These are phyloP conservation scores for Trametes maxima DNA, from an alignment of 768 basidiomycete genomes.

Conservation along the genomic window DNA sequence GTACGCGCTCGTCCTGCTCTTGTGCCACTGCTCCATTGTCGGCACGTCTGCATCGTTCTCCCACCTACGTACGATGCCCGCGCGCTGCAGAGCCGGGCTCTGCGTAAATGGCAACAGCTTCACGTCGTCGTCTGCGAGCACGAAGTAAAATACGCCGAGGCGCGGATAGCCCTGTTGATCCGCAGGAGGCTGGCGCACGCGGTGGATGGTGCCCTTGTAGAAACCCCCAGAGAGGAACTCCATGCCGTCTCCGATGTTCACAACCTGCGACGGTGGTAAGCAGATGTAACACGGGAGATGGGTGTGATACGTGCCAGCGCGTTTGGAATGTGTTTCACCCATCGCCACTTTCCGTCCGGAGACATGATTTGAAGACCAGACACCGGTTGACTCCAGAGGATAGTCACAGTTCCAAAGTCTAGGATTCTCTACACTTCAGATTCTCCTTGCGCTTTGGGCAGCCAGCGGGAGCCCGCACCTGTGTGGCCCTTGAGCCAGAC, in stretches of 20 bases:
- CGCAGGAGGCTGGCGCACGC: constrained; percentile 40
- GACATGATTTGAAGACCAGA: constrained; percentile 40
- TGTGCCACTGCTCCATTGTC: constrained; percentile 36
- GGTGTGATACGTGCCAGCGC: constrained; percentile 32
- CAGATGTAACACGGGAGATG: background rate
- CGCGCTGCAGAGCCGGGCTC: constrained; percentile 37
- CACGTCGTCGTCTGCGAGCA: constrained; percentile 35
- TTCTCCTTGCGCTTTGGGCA: background rate
- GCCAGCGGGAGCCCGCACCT: constrained; percentile 23
- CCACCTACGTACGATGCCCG: constrained; percentile 33
- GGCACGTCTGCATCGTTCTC: constrained; percentile 31
- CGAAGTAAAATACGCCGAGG: constrained; percentile 41
- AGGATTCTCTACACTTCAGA: background rate
- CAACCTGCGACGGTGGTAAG: constrained; percentile 34
- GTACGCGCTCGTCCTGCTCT: constrained; percentile 42
- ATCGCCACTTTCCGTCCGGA: constrained; percentile 40
- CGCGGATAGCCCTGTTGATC: constrained; percentile 38
- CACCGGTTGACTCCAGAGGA: constrained; percentile 43
- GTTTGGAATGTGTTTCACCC: constrained; percentile 39
- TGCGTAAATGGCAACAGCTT: constrained; percentile 32
- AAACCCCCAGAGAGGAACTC: constrained; percentile 40
- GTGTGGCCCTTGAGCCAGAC: constrained; percentile 44
- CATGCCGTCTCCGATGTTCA: constrained; percentile 40
- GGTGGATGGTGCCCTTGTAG: constrained; percentile 41
- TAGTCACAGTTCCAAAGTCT: constrained; percentile 40